Evolutionary conservation across 1,284 basidiomycete species (phyloP).

Genomic region (Leccinum subatratum): DNA sequence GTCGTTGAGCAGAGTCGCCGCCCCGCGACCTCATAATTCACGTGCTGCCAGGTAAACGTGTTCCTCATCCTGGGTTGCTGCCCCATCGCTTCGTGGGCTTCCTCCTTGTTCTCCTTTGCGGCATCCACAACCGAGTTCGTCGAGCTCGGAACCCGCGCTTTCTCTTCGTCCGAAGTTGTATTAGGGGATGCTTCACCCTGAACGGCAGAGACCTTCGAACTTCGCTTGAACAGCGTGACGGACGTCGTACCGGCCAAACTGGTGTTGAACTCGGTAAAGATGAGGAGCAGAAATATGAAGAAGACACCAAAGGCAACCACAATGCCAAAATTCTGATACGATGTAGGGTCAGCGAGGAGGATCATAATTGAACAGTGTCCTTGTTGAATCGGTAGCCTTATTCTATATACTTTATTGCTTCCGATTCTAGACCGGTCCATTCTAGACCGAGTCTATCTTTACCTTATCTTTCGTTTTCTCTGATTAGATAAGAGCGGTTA

Average conservation of each 20-base stretch:
- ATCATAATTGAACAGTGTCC: neutral
- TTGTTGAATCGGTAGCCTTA: too few species aligned
- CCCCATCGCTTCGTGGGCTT: constrained; percentile 10
- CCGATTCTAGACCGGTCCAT: too few species aligned
- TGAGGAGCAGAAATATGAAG: constrained; percentile 46
- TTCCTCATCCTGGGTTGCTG: constrained; percentile 23
- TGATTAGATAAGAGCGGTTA: too few species aligned
- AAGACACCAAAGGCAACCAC: constrained; percentile 48
- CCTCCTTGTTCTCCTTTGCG: constrained; percentile 12
- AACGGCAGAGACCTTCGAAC: constrained; percentile 25
- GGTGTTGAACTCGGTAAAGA: constrained; percentile 49
- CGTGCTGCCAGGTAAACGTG: constrained; percentile 61
- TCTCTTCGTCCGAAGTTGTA: constrained; percentile 25
- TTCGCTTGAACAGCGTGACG: constrained; percentile 43
- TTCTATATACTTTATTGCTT: too few species aligned
- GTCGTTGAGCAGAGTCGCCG: constrained; percentile 65
- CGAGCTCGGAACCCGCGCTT: constrained; percentile 20
- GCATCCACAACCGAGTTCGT: constrained; percentile 32
- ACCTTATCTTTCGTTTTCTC: too few species aligned
- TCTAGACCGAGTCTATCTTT: too few species aligned
- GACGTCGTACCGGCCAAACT: constrained; percentile 30
- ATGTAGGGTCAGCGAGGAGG: neutral
- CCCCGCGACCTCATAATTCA: constrained; percentile 58
- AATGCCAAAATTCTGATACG: constrained; percentile 50
- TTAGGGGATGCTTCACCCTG: constrained; percentile 3